phyloP scores from a whole-genome alignment of 2,329 filamentous ascomycete species.

The Rhinocladiella mackenziei region DNA sequence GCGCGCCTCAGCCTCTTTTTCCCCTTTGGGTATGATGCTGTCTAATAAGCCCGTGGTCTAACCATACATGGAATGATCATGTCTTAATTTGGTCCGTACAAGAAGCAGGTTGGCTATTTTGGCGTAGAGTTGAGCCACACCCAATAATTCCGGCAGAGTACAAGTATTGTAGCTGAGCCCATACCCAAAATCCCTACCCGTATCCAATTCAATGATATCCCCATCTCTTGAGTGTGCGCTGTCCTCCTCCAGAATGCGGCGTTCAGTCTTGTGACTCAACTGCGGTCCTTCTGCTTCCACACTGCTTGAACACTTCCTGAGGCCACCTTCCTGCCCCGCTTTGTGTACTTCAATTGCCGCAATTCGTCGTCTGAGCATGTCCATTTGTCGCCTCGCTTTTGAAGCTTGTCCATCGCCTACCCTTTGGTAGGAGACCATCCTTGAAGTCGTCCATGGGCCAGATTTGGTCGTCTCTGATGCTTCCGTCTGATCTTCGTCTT shows the following conservation, averaged over 20 bases:
- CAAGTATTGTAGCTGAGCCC: too few relatives aligned
- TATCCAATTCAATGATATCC: too few relatives aligned
- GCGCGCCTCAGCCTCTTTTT: slow-evolving; percentile 4
- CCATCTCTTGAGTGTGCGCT: too few relatives aligned
- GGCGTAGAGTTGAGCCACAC: too few relatives aligned
- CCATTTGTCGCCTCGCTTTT: slow-evolving; percentile 2
- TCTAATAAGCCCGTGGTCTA: slow-evolving; percentile 4
- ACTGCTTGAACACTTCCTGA: neutral
- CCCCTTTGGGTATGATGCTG: neutral
- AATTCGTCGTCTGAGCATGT: slow-evolving; percentile 12
- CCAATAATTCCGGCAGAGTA: too few relatives aligned
- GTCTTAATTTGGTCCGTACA: slow-evolving; percentile 17
- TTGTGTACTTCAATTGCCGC: slow-evolving; percentile 8
- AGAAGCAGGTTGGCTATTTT: too few relatives aligned
- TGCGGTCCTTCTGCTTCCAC: neutral
- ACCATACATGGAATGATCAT: slow-evolving; percentile 8
- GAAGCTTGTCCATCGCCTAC: neutral
- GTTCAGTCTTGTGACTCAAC: neutral
- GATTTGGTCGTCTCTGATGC: slow-evolving; percentile 6
- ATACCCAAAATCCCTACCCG: too few relatives aligned
- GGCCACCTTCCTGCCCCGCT: too few relatives aligned
- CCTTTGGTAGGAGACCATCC: too few relatives aligned
- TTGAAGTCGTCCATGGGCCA: neutral
- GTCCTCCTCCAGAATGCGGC: too few relatives aligned
- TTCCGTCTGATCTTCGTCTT: slow-evolving; percentile 12